A percentile compares a stretch with the other conserved stretches of the same genome.
Evolutionary conservation across 2,329 filamentous ascomycete species (phyloP).

Genomic region (Fonsecaea nubica): DNA sequence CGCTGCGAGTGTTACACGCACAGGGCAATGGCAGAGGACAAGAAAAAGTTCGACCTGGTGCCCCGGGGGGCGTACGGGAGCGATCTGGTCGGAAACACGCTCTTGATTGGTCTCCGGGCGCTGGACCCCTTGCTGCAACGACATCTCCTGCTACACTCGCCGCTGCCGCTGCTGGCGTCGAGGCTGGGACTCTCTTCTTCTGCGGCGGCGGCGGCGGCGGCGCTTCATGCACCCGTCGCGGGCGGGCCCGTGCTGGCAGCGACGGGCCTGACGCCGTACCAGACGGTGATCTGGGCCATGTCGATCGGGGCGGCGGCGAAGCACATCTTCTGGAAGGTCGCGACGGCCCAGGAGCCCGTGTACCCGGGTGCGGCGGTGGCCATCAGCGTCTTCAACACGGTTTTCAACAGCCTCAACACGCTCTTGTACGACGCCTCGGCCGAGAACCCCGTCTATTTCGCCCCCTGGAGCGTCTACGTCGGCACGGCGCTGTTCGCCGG

Average conservation of each 20-base stretch:
- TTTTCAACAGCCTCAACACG: slow-evolving; percentile 62
- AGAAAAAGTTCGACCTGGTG: slow-evolving; percentile 19
- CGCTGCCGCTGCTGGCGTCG: slow-evolving; percentile 14
- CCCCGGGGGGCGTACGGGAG: slow-evolving; percentile 20
- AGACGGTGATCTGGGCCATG: slow-evolving; percentile 31
- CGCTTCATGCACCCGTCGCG: slow-evolving; percentile 12
- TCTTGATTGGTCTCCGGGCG: slow-evolving; percentile 28
- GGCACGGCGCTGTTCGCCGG: slow-evolving; percentile 58
- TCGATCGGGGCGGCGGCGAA: slow-evolving; percentile 33
- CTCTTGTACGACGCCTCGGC: slow-evolving; percentile 59
- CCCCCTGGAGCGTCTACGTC: slow-evolving; percentile 49
- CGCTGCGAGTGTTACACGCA: too few relatives aligned
- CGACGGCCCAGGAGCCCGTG: slow-evolving; percentile 26
- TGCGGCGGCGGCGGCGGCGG: too few relatives aligned
- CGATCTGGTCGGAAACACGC: slow-evolving; percentile 25
- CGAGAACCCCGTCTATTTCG: slow-evolving; percentile 39
- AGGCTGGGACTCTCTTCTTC: slow-evolving; percentile 18
- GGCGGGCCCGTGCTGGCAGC: slow-evolving; percentile 17
- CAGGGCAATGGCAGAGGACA: slow-evolving; percentile 4
- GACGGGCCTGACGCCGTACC: slow-evolving; percentile 32
- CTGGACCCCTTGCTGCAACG: slow-evolving; percentile 31
- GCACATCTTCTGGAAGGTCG: slow-evolving; percentile 31
- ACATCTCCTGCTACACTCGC: slow-evolving; percentile 26
- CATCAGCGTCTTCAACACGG: slow-evolving; percentile 60
- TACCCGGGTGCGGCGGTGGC: slow-evolving; percentile 48